Evolutionary conservation across 352 stramenopile genomes (phyloP).

Genomic region (Globisporangium takayamanum): DNA sequence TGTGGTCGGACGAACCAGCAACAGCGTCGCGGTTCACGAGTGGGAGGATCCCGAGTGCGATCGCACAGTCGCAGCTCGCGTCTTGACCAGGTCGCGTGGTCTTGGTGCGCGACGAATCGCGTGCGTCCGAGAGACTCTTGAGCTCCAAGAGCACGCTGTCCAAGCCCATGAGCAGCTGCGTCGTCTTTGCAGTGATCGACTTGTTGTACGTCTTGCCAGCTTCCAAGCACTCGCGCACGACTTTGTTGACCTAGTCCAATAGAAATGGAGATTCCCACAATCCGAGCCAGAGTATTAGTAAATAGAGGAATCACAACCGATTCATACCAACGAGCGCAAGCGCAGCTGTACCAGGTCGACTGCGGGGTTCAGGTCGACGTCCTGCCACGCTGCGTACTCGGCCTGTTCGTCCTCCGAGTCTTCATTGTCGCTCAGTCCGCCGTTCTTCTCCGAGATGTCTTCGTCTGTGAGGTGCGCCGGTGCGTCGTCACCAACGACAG

Average conservation of each 20-base stretch:
- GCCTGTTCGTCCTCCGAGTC: conserved; percentile 80
- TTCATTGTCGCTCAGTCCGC: conserved; percentile 63
- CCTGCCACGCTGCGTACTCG: conserved; percentile 69
- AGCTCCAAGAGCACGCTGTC: conserved; percentile 69
- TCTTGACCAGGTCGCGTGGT: conserved; percentile 18
- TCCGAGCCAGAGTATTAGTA: neutral
- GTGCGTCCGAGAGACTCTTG: conserved; percentile 57
- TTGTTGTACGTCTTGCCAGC: conserved; percentile 85
- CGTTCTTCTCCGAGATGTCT: conserved; percentile 26
- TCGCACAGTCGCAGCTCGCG: conserved; percentile 43
- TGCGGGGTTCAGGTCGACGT: conserved; percentile 78
- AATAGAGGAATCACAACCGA: neutral
- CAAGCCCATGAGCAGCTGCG: conserved; percentile 64
- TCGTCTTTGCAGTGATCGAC: conserved; percentile 77
- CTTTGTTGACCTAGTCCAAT: conserved; percentile 32
- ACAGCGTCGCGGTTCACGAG: conserved; percentile 19
- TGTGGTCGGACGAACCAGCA: conserved; percentile 5
- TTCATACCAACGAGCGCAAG: neutral
- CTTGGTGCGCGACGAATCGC: conserved; percentile 43
- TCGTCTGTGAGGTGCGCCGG: conserved; percentile 22
- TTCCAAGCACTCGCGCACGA: conserved; percentile 66
- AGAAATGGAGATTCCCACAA: neutral
- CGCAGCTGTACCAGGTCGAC: conserved; percentile 52
- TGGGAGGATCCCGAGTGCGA: conserved; percentile 60
- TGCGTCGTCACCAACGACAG: conserved; percentile 9